A percentile compares a stretch with the other conserved stretches of the same genome.
Evolutionary conservation across 2,329 filamentous ascomycete species (phyloP).

Genomic region (Arthrobotrys megalospora): DNA sequence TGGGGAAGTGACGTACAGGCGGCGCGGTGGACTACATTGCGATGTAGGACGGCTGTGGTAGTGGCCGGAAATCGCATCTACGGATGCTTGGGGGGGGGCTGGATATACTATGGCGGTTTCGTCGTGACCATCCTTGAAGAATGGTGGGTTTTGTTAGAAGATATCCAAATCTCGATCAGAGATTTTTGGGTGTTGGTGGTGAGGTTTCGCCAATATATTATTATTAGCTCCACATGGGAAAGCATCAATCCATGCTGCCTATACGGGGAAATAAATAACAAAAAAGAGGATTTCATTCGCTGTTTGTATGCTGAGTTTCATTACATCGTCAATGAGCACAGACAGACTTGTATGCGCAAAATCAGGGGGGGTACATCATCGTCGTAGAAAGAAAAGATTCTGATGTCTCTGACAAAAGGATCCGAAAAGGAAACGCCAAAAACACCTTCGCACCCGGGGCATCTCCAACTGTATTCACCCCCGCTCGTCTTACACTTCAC

Average conservation of each 20-base stretch:
- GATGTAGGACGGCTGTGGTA: conserved; percentile 43
- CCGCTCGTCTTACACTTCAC: not conserved
- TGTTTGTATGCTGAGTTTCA: conserved; percentile 52
- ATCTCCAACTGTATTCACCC: conserved; percentile 29
- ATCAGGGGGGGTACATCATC: not conserved
- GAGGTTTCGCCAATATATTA: not conserved
- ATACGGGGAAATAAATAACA: not conserved
- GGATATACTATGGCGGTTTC: conserved; percentile 38
- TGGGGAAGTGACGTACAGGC: conserved; percentile 35
- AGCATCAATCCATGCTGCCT: too few relatives aligned
- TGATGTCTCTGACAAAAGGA: conserved; percentile 2
- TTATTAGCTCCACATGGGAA: not conserved
- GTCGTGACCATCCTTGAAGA: conserved; percentile 38
- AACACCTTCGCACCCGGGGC: conserved; percentile 33
- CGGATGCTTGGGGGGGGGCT: conserved; percentile 29
- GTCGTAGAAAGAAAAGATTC: not conserved
- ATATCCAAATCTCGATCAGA: conserved; percentile 10
- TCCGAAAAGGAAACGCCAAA: conserved; percentile 44
- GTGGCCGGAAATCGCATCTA: conserved; percentile 51
- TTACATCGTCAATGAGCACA: conserved; percentile 55
- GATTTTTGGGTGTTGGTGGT: conserved; percentile 26
- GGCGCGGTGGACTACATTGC: conserved; percentile 54
- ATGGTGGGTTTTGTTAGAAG: not conserved
- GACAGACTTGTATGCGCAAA: not conserved
- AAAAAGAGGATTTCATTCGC: conserved; percentile 32